Evolutionary conservation across 2,329 filamentous ascomycete species (phyloP), one percentile per base, ranked within the genome.

Genomic region (Hirsutella rhossiliensis): DNA sequence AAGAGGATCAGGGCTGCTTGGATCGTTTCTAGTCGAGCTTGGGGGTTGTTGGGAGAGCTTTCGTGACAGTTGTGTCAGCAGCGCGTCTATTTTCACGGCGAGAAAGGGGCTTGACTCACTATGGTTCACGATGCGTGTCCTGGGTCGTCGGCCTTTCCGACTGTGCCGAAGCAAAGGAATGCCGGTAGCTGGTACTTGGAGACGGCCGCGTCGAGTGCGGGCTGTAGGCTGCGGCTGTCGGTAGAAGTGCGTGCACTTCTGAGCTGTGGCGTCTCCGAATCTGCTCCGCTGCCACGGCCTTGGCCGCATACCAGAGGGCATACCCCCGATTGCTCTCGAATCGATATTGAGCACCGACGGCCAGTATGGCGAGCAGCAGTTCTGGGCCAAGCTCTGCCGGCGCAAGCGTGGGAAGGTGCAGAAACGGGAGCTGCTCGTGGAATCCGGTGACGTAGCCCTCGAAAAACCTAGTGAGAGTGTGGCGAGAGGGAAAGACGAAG

Each of bases 361-460:
- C 79, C 19, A 82, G 66, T 15, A 86, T 73, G 0, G 81, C 81
- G 27, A 87, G 62, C 5, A 84, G 64, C 4, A 87, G 64, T 57
- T 86, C 83, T 0, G 81, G 74, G 0, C 80, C 76, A n/a, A 78
- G 71, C n/a, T 78, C 74, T 8, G 73, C 73, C 0, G 80, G 72
- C 2, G 71, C 68, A 40, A 86, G 67, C 0, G 81, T 85, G 0
- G 82, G 77, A 5, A 84, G 63, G 55, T 87, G 82, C 27, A 87
- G 64, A 48, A 86, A 71, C 0, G 72, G 72, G 1, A 75, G 55
- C 47, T 74, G 68, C 43, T 74, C 71, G 44, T 76, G 71, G 46
- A 86, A 84, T 0, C 81, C 80, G 46, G 72, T 76, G 43, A 84
- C 74, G 52, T 84, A 87, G 1, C 80, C 81, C 46, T 83, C 80